Percentiles rank a stretch among this genome's conserved stretches.
Evolutionary conservation across 352 stramenopile species (phyloP).

Genomic region (Globisporangium ultimum): DNA sequence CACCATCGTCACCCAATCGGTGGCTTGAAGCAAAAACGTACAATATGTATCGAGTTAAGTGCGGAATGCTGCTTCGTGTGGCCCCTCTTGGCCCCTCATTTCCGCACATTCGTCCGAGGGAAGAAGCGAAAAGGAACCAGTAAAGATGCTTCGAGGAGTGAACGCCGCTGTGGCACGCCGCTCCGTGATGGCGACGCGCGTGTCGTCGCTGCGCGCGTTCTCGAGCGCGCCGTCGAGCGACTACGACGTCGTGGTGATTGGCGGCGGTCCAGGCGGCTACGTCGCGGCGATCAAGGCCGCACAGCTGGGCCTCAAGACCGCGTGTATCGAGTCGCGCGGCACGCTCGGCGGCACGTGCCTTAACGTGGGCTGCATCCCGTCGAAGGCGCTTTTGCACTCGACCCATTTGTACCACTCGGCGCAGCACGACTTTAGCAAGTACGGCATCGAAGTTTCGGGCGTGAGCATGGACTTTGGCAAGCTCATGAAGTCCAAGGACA

Average conservation of each 20-base stretch:
- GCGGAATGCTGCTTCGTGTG: constrained; percentile 12
- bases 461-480: constrained; percentile 94
- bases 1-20: too few relatives aligned
- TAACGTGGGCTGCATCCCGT: constrained; percentile 99
- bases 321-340: constrained; percentile 96
- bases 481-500: constrained; percentile 96
- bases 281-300: constrained; percentile 98
- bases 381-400: constrained; percentile 96
- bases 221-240: constrained; percentile 40
- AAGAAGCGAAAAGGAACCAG: constrained; percentile 6
- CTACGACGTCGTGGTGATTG: constrained; percentile 89
- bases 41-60: background rate
- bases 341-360: constrained; percentile 96
- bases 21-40: background rate
- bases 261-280: constrained; percentile 97
- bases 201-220: constrained; percentile 37
- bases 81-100: constrained; percentile 16
- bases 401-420: constrained; percentile 96
- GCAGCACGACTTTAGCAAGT: constrained; percentile 95
- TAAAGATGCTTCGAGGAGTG: constrained; percentile 28
- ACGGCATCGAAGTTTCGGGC: constrained; percentile 91
- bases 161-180: constrained; percentile 31
- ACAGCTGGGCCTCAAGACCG: constrained; percentile 98
- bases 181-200: constrained; percentile 22
- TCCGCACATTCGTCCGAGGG: constrained; percentile 3